phyloP scores from a whole-genome alignment of 345 rosid species.

The Citropsis articulata region DNA sequence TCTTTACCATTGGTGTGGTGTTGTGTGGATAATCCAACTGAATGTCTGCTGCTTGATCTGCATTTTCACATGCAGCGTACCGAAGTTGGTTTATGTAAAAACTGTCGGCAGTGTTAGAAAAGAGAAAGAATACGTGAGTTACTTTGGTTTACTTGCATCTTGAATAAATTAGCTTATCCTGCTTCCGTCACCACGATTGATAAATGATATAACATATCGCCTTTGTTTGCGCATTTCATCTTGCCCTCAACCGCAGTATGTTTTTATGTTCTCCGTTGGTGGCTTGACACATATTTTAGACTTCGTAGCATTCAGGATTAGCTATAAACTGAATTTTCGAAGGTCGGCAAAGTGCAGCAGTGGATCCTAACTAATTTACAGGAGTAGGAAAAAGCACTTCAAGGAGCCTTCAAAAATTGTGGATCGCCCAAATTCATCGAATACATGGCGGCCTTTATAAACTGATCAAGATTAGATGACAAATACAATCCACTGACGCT shows the following conservation, averaged over 20 bases:
- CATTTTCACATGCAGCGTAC: constrained; percentile 14
- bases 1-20: background rate
- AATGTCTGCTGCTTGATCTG: constrained; percentile 18
- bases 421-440: no score
- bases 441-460: no score
- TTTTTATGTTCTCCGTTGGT: background rate
- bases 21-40: constrained; percentile 1
- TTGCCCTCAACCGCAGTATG: background rate
- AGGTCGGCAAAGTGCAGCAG: background rate
- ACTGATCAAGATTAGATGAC: no score
- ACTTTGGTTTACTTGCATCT: background rate
- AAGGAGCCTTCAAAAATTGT: no score
- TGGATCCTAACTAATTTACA: no score
- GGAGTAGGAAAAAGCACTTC: no score
- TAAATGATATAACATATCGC: no score
- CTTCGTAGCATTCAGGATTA: background rate
- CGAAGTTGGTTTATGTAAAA: constrained; percentile 24
- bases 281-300: background rate
- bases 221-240: background rate
- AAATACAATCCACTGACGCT: no score
- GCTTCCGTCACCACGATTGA: background rate
- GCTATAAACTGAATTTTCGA: background rate
- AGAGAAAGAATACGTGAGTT: constrained; percentile 10
- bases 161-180: background rate
- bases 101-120: constrained; percentile 12